Conservation (phyloP, 495 filamentous ascomycete genomes). For the Aspergillus nanangensis region DNA sequence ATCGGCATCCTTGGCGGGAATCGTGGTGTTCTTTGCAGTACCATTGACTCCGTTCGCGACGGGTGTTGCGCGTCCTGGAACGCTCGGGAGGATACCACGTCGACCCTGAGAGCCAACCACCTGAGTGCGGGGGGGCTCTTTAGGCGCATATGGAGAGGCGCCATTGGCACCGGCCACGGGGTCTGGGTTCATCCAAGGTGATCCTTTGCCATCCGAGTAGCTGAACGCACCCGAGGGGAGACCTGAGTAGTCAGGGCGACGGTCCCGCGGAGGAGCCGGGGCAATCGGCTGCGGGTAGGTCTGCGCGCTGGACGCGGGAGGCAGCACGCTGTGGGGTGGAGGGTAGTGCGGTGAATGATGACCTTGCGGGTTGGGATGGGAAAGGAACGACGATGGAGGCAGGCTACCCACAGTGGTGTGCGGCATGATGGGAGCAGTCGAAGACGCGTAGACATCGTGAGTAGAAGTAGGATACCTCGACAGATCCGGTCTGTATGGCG, state of each 20-base stretch:
- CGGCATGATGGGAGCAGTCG: conserved; percentile 41
- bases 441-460: conserved; percentile 53
- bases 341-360: conserved; percentile 56
- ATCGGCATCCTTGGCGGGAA: conserved; percentile 88
- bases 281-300: conserved; percentile 70
- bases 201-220: conserved; percentile 41
- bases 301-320: conserved; percentile 59
- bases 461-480: conserved; percentile 59
- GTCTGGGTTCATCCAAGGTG: conserved; percentile 35
- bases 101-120: conserved; percentile 91
- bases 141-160: conserved; percentile 31
- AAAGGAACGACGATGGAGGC: conserved; percentile 48
- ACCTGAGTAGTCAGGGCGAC: conserved; percentile 46
- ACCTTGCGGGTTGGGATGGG: conserved; percentile 48
- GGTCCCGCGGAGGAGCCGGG: conserved; percentile 59
- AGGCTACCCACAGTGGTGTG: conserved; percentile 58
- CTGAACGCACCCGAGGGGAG: conserved; percentile 61
- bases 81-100: conserved; percentile 83
- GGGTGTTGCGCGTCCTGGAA: conserved; percentile 70
- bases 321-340: conserved; percentile 59
- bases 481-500: conserved; percentile 56
- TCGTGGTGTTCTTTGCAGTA: conserved; percentile 68
- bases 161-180: conserved; percentile 37
- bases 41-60: conserved; percentile 53
- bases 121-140: conserved; percentile 68